phyloP scores from a whole-genome alignment of 768 basidiomycete species.

The Kwoniella europaea region DNA sequence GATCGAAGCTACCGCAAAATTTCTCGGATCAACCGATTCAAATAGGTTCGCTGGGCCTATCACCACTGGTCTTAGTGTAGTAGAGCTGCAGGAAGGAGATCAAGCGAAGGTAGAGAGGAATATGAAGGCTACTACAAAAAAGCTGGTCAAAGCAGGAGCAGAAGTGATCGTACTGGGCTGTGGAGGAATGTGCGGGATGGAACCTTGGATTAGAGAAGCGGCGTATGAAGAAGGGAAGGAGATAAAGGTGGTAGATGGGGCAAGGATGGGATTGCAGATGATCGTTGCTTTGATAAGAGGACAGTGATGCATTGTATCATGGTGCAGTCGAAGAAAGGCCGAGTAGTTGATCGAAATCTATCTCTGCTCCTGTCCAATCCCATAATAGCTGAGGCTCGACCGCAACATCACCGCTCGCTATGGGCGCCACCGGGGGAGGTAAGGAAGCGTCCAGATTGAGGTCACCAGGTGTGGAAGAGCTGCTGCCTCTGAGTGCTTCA shows the following conservation, averaged over 20 bases:
- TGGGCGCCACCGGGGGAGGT: conserved; percentile 5
- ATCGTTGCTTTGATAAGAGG: conserved; percentile 24
- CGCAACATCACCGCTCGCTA: neutral
- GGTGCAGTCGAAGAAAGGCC: conserved; percentile 1
- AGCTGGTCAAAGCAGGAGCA: conserved; percentile 27
- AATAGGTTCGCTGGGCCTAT: conserved; percentile 30
- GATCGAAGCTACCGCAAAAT: conserved; percentile 21
- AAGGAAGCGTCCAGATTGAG: conserved; percentile 10
- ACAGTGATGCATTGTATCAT: conserved; percentile 12
- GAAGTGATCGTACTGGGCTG: conserved; percentile 36
- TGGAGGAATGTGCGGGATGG: conserved; percentile 45
- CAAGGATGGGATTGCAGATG: conserved; percentile 37
- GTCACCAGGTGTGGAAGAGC: conserved; percentile 15
- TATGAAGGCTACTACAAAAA: conserved; percentile 30
- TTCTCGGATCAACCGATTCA: conserved; percentile 29
- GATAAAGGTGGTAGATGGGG: conserved; percentile 39
- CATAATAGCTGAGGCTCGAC: conserved; percentile 18
- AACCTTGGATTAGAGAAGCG: conserved; percentile 30
- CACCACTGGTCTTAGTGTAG: conserved; percentile 31
- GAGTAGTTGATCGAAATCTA: conserved; percentile 17
- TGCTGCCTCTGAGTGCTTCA: conserved; percentile 14
- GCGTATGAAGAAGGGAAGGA: conserved; percentile 21
- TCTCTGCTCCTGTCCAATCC: conserved; percentile 21
- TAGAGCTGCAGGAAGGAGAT: conserved; percentile 45
- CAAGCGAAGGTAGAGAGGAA: conserved; percentile 28